Evolutionary conservation across 2,329 filamentous ascomycete species (phyloP).

Genomic region (Cordyceps farinosa): DNA sequence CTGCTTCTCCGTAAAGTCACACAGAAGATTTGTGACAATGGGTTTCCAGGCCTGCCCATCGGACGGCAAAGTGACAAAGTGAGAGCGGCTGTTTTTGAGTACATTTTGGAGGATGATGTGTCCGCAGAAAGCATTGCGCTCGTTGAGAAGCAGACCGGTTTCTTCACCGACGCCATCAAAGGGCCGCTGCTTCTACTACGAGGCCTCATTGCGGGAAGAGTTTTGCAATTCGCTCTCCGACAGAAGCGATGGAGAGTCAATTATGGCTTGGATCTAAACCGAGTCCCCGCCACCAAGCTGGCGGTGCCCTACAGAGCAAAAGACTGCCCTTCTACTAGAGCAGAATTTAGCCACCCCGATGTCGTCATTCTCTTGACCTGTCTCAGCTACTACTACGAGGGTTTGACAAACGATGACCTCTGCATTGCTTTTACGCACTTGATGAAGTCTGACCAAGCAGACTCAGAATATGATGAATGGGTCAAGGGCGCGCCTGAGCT

Average conservation of each 20-base stretch:
- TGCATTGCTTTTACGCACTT: conserved; percentile 41
- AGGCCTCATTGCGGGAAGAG: conserved; percentile 52
- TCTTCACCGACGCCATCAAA: background rate
- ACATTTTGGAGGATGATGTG: background rate
- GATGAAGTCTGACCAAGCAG: conserved; percentile 45
- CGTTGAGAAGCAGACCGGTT: background rate
- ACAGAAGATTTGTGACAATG: background rate
- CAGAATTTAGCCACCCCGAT: conserved; percentile 63
- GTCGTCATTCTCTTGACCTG: conserved; percentile 54
- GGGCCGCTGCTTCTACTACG: conserved; percentile 37
- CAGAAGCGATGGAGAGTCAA: conserved; percentile 64
- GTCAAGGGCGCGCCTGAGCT: conserved; percentile 34
- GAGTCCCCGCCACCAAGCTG: conserved; percentile 42
- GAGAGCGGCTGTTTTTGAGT: background rate
- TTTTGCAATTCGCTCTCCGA: conserved; percentile 51
- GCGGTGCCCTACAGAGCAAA: conserved; percentile 60
- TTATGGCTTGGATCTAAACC: conserved; percentile 51
- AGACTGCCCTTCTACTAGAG: conserved; percentile 49
- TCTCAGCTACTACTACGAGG: conserved; percentile 54
- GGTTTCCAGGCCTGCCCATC: conserved; percentile 42
- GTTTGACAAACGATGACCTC: conserved; percentile 46
- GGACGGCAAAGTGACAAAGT: conserved; percentile 29
- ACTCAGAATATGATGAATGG: conserved; percentile 50
- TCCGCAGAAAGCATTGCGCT: background rate
- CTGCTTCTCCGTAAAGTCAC: background rate